These are phyloP conservation scores for Colletotrichum zoysiae DNA, from an alignment of 2,329 filamentous ascomycete genomes.

Conservation along the genomic window DNA sequence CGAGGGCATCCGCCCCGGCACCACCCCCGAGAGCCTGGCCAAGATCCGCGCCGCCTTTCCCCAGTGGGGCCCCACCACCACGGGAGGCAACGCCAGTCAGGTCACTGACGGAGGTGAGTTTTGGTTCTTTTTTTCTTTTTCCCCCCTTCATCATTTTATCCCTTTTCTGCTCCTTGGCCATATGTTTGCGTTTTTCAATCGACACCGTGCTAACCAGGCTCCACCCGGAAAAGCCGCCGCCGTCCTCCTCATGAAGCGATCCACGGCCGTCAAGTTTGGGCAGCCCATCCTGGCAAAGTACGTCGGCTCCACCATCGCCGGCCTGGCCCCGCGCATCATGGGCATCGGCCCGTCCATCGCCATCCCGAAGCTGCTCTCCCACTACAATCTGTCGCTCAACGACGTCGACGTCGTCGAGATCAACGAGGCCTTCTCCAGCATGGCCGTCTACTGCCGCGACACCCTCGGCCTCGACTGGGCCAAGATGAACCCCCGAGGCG, in stretches of 20 bases:
- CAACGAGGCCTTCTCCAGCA: constrained; percentile 98
- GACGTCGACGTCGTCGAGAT: constrained; percentile 93
- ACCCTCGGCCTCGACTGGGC: constrained; percentile 76
- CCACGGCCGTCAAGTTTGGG: constrained; percentile 85
- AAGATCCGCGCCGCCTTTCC: constrained; percentile 95
- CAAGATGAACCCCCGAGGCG: constrained; percentile 86
- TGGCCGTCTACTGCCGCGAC: constrained; percentile 94
- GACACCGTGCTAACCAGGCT: background rate
- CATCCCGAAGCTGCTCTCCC: constrained; percentile 84
- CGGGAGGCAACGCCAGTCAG: constrained; percentile 94
- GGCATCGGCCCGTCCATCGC: constrained; percentile 85
- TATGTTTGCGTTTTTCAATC: background rate
- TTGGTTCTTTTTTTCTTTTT: background rate
- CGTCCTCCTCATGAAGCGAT: constrained; percentile 93
- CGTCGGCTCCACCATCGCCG: constrained; percentile 90
- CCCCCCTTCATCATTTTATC: too few relatives aligned
- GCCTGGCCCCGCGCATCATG: constrained; percentile 95
- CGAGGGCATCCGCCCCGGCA: constrained; percentile 91
- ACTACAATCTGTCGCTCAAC: constrained; percentile 81
- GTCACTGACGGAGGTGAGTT: constrained; percentile 86
- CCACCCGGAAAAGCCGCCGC: constrained; percentile 73
- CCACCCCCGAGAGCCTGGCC: constrained; percentile 82
- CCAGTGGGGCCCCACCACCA: constrained; percentile 86
- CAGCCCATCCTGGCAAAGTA: constrained; percentile 97
- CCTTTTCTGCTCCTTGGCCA: too few relatives aligned